Conservation (phyloP, 1,284 basidiomycete genomes). For the Boletus smithii region DNA sequence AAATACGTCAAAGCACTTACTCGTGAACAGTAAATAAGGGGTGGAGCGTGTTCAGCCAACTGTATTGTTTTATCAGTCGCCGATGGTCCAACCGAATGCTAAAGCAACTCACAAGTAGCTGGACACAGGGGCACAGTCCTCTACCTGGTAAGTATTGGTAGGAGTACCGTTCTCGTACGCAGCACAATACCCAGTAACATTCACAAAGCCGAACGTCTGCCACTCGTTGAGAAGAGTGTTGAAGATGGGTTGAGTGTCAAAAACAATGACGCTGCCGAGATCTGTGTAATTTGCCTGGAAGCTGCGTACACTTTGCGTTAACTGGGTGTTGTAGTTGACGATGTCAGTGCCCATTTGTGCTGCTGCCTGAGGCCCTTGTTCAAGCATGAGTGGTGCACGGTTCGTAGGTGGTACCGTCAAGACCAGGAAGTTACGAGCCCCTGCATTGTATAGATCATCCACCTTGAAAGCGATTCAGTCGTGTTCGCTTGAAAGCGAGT, state of each 20-base stretch:
- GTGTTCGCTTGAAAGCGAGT: background rate
- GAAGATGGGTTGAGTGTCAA: constrained; percentile 58
- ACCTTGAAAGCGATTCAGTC: constrained; percentile 36
- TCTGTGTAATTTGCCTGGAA: constrained; percentile 45
- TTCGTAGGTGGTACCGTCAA: constrained; percentile 64
- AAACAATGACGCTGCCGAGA: constrained; percentile 44
- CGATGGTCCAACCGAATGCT: background rate
- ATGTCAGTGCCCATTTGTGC: constrained; percentile 41
- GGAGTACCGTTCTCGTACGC: constrained; percentile 59
- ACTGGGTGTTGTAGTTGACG: constrained; percentile 50
- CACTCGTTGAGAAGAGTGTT: constrained; percentile 54
- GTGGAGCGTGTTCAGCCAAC: constrained; percentile 55
- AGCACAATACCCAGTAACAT: constrained; percentile 55
- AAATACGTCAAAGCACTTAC: constrained; percentile 31
- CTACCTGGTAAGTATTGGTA: constrained; percentile 46
- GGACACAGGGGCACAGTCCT: constrained; percentile 57
- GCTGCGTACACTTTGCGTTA: constrained; percentile 36
- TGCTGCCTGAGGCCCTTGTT: constrained; percentile 44
- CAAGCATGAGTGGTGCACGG: constrained; percentile 52
- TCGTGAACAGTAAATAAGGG: constrained; percentile 55
- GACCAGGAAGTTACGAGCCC: constrained; percentile 63
- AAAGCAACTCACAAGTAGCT: constrained; percentile 54
- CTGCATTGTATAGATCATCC: constrained; percentile 49
- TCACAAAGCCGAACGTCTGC: constrained; percentile 52
- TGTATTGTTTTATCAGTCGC: constrained; percentile 18